Conservation (phyloP, 352 stramenopile genomes). For the Nothophytophthora sp. region DNA sequence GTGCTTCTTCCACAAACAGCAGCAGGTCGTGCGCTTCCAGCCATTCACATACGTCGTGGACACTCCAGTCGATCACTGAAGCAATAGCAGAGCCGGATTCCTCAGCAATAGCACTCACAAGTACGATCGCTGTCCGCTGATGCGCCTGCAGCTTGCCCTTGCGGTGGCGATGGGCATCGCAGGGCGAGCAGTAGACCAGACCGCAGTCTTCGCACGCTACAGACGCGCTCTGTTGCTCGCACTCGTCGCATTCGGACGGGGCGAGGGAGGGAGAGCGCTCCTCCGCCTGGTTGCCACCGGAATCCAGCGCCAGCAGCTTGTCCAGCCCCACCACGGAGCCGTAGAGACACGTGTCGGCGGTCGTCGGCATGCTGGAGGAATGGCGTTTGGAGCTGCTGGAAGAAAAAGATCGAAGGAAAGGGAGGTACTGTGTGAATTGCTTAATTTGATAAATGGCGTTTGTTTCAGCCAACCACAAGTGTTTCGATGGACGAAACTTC, state of each 20-base stretch:
- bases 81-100: slow-evolving; percentile 4
- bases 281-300: slow-evolving; percentile 15
- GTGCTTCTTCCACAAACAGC: slow-evolving; percentile 52
- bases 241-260: slow-evolving; percentile 64
- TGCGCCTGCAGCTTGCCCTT: slow-evolving; percentile 85
- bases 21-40: slow-evolving; percentile 59
- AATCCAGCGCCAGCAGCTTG: slow-evolving; percentile 24
- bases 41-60: slow-evolving; percentile 56
- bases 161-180: slow-evolving; percentile 70
- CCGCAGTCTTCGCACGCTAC: slow-evolving; percentile 75
- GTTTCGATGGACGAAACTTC: too few species aligned
- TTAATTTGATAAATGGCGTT: too few species aligned
- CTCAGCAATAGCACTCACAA: neutral
- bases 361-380: neutral
- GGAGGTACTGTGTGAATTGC: too few species aligned
- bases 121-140: slow-evolving; percentile 31
- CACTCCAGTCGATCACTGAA: slow-evolving; percentile 28
- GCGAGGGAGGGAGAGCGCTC: neutral
- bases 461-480: too few species aligned
- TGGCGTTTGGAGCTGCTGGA: neutral
- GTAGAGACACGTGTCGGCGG: slow-evolving; percentile 39
- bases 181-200: slow-evolving; percentile 67
- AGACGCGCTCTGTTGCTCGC: slow-evolving; percentile 44
- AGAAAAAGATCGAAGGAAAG: too few species aligned
- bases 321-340: slow-evolving; percentile 39